A percentile compares a stretch with the other conserved stretches of the same genome.
phyloP scores from a whole-genome alignment of 192 early-diverging fungal genomes.

The Coemansia sp. region DNA sequence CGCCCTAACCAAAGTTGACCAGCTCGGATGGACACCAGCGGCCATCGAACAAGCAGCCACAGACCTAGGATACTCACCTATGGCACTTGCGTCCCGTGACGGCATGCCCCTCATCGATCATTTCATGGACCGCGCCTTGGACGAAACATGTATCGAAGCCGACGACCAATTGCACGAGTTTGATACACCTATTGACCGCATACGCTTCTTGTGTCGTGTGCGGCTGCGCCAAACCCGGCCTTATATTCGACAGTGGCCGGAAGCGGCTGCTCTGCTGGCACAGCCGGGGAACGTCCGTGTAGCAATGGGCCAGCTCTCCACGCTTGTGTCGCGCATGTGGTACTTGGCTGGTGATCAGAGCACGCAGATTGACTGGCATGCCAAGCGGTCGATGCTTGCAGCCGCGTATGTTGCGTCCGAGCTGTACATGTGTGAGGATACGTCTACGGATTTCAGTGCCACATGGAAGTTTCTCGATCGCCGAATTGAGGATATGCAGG shows the following conservation, averaged over 20 bases:
- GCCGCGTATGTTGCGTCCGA: slow-evolving; percentile 85
- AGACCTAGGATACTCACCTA: slow-evolving; percentile 67
- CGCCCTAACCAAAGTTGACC: slow-evolving; percentile 66
- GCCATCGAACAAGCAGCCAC: slow-evolving; percentile 65
- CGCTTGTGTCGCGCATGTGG: slow-evolving; percentile 85
- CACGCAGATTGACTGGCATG: slow-evolving; percentile 85
- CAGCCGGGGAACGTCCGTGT: slow-evolving; percentile 74
- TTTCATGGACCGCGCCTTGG: slow-evolving; percentile 68
- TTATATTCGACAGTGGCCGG: slow-evolving; percentile 71
- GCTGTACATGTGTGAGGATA: slow-evolving; percentile 90
- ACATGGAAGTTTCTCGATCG: slow-evolving; percentile 81
- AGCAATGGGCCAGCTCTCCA: slow-evolving; percentile 66
- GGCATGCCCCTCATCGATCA: slow-evolving; percentile 70
- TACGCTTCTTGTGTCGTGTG: slow-evolving; percentile 61
- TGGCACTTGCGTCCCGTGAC: slow-evolving; percentile 67
- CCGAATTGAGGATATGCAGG: slow-evolving; percentile 70
- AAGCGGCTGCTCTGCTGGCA: slow-evolving; percentile 74
- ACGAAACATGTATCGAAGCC: slow-evolving; percentile 61
- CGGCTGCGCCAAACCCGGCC: slow-evolving; percentile 74
- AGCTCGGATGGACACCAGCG: slow-evolving; percentile 74
- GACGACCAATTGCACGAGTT: slow-evolving; percentile 59
- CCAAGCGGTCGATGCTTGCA: slow-evolving; percentile 75
- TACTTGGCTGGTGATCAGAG: slow-evolving; percentile 82
- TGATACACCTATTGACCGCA: slow-evolving; percentile 54
- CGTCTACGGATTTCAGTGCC: slow-evolving; percentile 66